Base-by-base conservation (phyloP, 225 moss, liverwort and hornwort species). In the Asterella californica region DNA sequence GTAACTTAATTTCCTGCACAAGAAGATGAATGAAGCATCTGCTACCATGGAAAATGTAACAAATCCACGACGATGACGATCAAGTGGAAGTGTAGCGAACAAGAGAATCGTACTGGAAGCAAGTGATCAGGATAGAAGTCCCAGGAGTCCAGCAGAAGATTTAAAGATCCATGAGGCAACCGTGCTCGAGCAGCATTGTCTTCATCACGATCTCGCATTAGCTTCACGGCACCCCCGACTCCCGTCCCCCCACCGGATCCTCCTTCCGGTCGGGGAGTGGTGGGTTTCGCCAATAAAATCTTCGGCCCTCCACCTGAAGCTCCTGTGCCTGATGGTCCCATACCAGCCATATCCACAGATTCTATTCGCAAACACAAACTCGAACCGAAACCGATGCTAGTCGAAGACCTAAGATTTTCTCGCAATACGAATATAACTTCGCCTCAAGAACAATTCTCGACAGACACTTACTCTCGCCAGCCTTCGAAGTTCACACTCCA, bases 181-280 rank as follows among this genome's bases (percentile, higher is more conserved):
- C 97, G 91, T 22, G 79, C 79, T 69, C 97, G 90, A 63, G 91
- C 93, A 48, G 85, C 72, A 52, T 81, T 88, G 61, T 94, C 97
- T 48, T 94, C 94, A 77, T 97, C 97, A 61, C 97, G 90, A 79
- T 97, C 94, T 37, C 93, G 89, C 94, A 97, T 97, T 8, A 97
- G 83, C 90, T 94, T 97, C 45, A 89, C 83, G 30, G 89, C 91
- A 53, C 91, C 92, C 6, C 87, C 38, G 7, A 83, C 76, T 55
- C 83, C 90, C 15, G 76, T 60, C 50, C 84, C 76, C 15, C 86
- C 84, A 2, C 83, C 76, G 10, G 81, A 76, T 22, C 79, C 82
- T 47, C 88, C 80, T 46, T 93, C 91, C 36, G 75, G 80, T 63
- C 96, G 90, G 38, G 91, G 86, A 34, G 82, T 79, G 2, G 85